A percentile compares a stretch with the other conserved stretches of the same genome.
Evolutionary conservation across 768 basidiomycete species (phyloP).

Genomic region (Plicaturopsis crispa): DNA sequence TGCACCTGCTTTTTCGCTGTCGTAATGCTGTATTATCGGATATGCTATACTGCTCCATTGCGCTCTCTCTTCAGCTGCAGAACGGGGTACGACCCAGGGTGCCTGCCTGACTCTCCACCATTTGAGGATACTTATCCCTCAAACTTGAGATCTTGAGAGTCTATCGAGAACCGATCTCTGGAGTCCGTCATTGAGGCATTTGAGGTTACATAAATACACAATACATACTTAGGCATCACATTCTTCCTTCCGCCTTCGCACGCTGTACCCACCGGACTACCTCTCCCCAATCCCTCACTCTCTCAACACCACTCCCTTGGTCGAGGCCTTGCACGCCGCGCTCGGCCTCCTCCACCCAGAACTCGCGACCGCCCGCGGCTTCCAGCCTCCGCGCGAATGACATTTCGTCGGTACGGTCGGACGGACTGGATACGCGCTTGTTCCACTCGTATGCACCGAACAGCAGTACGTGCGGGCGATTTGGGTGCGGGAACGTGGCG

Average conservation of each 20-base stretch:
- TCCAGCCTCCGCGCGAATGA: conserved; percentile 23
- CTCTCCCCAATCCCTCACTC: conserved; percentile 60
- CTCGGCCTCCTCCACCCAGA: conserved; percentile 2
- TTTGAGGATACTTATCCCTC: no score
- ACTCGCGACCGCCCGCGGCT: conserved; percentile 10
- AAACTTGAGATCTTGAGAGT: no score
- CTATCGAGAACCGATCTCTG: no score
- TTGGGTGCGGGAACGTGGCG: conserved; percentile 38
- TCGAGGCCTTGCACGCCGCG: conserved; percentile 32
- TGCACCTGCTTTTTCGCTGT: no score
- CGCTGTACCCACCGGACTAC: conserved; percentile 40
- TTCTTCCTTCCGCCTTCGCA: not conserved
- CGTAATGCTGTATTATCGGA: no score
- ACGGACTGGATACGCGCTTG: conserved; percentile 40
- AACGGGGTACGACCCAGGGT: no score
- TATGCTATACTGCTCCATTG: no score
- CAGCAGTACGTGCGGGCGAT: no score
- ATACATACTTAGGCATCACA: not conserved
- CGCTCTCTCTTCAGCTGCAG: no score
- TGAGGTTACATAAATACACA: not conserved
- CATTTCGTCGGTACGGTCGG: conserved; percentile 43
- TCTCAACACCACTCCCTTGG: conserved; percentile 35
- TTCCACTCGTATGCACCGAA: conserved; percentile 81
- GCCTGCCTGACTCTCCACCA: no score
- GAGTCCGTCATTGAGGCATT: not conserved